phyloP scores from a whole-genome alignment of 2,329 filamentous ascomycete species.

The Xylaria multiplex region DNA sequence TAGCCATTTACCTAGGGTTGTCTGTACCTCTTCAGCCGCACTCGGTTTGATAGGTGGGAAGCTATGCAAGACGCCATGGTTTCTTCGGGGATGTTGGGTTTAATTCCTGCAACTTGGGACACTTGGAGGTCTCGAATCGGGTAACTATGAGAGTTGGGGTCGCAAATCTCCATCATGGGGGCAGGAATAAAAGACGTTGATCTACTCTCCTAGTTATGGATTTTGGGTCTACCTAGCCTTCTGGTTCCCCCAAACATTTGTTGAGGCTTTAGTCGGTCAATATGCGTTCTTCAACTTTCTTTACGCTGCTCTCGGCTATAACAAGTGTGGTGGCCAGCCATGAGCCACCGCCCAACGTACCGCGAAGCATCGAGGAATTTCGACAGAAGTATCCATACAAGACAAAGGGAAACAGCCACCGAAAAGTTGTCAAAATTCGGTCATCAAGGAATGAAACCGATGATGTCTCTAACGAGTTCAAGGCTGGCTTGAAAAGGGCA shows the following conservation, averaged over 20 bases:
- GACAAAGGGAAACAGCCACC: slow-evolving; percentile 37
- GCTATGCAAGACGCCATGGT: slow-evolving; percentile 9
- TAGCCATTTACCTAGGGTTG: slow-evolving; percentile 13
- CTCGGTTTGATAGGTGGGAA: slow-evolving; percentile 29
- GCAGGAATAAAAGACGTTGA: slow-evolving; percentile 20
- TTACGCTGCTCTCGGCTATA: slow-evolving; percentile 41
- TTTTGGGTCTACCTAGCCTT: slow-evolving; percentile 9
- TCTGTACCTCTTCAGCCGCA: neutral
- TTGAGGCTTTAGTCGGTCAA: slow-evolving; percentile 22
- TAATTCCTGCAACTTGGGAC: slow-evolving; percentile 2
- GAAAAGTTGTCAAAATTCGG: slow-evolving; percentile 59
- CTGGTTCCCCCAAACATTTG: neutral
- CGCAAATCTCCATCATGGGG: neutral
- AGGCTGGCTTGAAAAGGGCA: slow-evolving; percentile 62
- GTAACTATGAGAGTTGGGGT: neutral
- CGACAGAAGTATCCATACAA: slow-evolving; percentile 53
- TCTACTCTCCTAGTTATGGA: neutral
- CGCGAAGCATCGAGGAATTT: slow-evolving; percentile 52
- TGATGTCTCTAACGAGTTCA: slow-evolving; percentile 66
- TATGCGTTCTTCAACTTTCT: slow-evolving; percentile 43
- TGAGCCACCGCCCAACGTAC: slow-evolving; percentile 49
- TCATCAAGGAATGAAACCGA: slow-evolving; percentile 63
- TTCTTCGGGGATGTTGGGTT: slow-evolving; percentile 8
- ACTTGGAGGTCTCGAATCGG: slow-evolving; percentile 6
- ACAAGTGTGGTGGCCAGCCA: slow-evolving; percentile 40